Evolutionary conservation across 2,329 filamentous ascomycete genomes (phyloP).

Genomic region (Parafenestella ontariensis): DNA sequence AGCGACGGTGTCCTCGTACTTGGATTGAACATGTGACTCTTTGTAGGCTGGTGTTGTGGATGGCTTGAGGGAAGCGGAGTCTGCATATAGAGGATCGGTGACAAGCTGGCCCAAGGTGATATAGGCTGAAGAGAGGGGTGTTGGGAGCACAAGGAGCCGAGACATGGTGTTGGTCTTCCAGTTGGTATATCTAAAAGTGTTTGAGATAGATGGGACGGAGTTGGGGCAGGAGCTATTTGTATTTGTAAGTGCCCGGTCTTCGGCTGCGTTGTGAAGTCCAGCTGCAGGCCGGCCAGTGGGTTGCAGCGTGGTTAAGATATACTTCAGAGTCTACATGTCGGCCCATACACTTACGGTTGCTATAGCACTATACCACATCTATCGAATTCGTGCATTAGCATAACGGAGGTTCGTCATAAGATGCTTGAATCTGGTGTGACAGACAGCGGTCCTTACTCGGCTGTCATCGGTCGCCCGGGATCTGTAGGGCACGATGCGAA

Average conservation of each 20-base stretch:
- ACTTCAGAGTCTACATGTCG: slow-evolving; percentile 1
- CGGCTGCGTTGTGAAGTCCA: neutral
- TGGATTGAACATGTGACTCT: slow-evolving; percentile 11
- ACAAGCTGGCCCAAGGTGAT: slow-evolving; percentile 40
- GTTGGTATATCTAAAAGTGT: neutral
- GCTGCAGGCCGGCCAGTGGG: neutral
- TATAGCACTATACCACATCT: slow-evolving; percentile 1
- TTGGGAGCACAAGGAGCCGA: slow-evolving; percentile 29
- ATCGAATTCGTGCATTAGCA: slow-evolving; percentile 10
- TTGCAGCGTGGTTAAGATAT: slow-evolving; percentile 6
- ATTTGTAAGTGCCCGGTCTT: slow-evolving; percentile 1
- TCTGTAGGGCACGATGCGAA: slow-evolving; percentile 16
- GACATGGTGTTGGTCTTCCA: slow-evolving; percentile 28
- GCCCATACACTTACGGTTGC: slow-evolving; percentile 1
- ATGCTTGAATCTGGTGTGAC: slow-evolving; percentile 6
- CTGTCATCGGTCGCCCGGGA: slow-evolving; percentile 30
- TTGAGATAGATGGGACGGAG: neutral
- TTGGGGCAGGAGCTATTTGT: slow-evolving; percentile 4
- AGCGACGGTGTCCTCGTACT: slow-evolving; percentile 22
- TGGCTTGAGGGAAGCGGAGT: slow-evolving; percentile 22
- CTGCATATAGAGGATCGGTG: slow-evolving; percentile 27
- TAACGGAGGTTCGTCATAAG: neutral
- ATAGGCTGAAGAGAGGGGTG: slow-evolving; percentile 27
- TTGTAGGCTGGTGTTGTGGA: slow-evolving; percentile 10
- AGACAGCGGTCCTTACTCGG: slow-evolving; percentile 16